Evolutionary conservation across 2,329 filamentous ascomycete species (phyloP).

Genomic region (Colletotrichum sp.): DNA sequence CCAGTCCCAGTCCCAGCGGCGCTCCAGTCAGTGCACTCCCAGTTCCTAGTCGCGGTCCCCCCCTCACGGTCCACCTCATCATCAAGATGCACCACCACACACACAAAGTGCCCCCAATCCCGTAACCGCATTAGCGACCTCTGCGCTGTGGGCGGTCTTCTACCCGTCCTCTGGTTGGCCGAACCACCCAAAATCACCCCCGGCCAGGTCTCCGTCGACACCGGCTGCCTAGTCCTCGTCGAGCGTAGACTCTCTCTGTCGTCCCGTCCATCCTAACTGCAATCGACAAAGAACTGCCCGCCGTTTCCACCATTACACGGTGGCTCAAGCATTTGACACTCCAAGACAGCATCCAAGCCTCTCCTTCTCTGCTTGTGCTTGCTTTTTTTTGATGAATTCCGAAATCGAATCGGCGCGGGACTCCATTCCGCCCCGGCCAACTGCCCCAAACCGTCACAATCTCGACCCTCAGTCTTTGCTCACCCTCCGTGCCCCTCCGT

Average conservation of each 20-base stretch:
- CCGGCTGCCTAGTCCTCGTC: neutral
- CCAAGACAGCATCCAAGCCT: neutral
- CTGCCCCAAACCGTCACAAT: neutral
- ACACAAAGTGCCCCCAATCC: neutral
- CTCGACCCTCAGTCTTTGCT: neutral
- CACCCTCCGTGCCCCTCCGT: neutral
- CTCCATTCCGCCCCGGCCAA: neutral
- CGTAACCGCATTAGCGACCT: constrained; percentile 5
- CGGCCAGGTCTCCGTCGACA: neutral
- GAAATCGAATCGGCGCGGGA: neutral
- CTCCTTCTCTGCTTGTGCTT: neutral
- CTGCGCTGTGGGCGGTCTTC: neutral
- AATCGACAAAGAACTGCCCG: neutral
- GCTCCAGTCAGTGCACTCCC: neutral
- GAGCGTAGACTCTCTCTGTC: neutral
- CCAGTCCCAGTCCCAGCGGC: neutral
- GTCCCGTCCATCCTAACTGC: neutral
- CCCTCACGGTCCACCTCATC: neutral
- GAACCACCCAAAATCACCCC: neutral
- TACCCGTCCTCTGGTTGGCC: constrained; percentile 7
- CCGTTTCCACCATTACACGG: neutral
- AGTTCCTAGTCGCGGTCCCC: neutral
- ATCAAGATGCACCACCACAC: neutral
- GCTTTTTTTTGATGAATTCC: neutral
- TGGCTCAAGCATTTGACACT: neutral